Evolutionary conservation across 805 yeast genomes (phyloP).

Genomic region (Nakazawaea laoshanensis): DNA sequence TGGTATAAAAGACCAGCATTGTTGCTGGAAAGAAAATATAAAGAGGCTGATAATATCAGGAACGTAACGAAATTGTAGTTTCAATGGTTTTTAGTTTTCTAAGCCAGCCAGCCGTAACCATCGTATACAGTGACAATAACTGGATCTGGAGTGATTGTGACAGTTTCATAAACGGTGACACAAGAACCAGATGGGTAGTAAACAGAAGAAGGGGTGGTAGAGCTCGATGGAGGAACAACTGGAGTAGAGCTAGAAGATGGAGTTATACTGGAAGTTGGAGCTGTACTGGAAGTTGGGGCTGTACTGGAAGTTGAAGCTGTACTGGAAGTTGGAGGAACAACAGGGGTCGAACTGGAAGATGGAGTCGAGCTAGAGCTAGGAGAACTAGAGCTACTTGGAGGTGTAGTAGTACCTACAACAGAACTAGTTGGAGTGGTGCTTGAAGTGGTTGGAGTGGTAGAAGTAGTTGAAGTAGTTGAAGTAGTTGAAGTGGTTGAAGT

Average conservation of each 20-base stretch:
- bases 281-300: background rate
- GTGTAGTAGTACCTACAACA: background rate
- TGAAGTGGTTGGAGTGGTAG: background rate
- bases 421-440: background rate
- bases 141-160: constrained; percentile 5
- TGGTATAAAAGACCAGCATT: too few relatives aligned
- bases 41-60: too few relatives aligned
- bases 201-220: background rate
- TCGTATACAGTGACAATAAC: constrained; percentile 2
- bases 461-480: background rate
- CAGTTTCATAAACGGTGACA: constrained; percentile 4
- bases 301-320: background rate
- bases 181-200: constrained; percentile 3
- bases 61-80: too few relatives aligned
- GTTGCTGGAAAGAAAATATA: too few relatives aligned
- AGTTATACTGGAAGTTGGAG: background rate
- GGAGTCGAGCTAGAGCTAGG: background rate
- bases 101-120: too few relatives aligned
- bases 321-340: background rate
- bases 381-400: constrained; percentile 1
- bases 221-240: background rate
- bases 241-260: background rate
- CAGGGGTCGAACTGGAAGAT: background rate
- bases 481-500: background rate
- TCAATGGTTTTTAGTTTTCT: too few relatives aligned